phyloP scores from a whole-genome alignment of 108 stramenopile genomes.

The Skeletonema costatum region DNA sequence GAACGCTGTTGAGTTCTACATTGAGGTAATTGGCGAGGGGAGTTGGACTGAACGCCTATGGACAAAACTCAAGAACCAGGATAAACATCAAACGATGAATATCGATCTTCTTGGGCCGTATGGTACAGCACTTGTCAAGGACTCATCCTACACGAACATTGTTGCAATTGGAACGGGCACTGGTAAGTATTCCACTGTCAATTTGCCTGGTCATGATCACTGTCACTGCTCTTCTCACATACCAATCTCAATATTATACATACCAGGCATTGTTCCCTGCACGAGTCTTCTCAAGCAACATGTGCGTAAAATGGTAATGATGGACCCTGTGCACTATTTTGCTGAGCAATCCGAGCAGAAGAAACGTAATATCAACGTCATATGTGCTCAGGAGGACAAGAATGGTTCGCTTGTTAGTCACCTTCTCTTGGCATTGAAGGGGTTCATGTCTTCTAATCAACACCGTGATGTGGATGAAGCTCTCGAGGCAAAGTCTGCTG shows the following conservation, averaged over 20 bases:
- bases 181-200: not conserved
- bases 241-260: not conserved
- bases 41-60: constrained; percentile 15
- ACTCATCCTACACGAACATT: constrained; percentile 33
- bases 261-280: constrained; percentile 46
- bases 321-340: constrained; percentile 34
- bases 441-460: not conserved
- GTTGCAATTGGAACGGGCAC: constrained; percentile 49
- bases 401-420: not conserved
- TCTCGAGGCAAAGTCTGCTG: not conserved
- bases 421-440: not conserved
- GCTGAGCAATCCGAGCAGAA: constrained; percentile 12
- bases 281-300: constrained; percentile 47
- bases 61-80: constrained; percentile 5
- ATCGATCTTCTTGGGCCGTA: constrained; percentile 55
- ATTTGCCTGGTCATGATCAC: not conserved
- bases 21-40: constrained; percentile 32
- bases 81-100: not conserved
- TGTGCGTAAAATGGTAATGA: constrained; percentile 20
- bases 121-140: constrained; percentile 41
- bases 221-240: too few relatives aligned
- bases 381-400: constrained; percentile 21
- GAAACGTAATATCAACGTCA: constrained; percentile 4
- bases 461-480: not conserved
- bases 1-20: constrained; percentile 46